Evolutionary conservation across 345 rosid genomes (phyloP).

Genomic region (Ceriops decandra): DNA sequence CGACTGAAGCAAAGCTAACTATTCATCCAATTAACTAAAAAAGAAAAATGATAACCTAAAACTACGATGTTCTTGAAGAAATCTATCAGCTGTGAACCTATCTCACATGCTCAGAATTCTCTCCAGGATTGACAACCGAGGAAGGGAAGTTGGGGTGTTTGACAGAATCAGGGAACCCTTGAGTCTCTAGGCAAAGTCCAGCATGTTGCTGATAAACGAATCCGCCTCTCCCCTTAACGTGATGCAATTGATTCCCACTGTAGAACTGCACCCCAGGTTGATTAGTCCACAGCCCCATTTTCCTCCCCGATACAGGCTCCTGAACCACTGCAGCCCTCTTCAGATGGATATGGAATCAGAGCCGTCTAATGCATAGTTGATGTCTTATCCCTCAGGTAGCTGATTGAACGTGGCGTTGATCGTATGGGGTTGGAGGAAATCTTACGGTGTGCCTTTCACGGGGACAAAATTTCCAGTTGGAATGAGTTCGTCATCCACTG

Average conservation of each 20-base stretch:
- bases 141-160: conserved; percentile 74
- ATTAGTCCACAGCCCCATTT: conserved; percentile 68
- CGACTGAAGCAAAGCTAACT: no score
- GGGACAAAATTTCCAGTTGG: conserved; percentile 57
- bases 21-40: no score
- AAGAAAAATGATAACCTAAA: no score
- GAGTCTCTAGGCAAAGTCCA: conserved; percentile 73
- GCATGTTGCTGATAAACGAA: conserved; percentile 44
- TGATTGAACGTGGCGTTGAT: conserved; percentile 54
- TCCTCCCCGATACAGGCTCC: conserved; percentile 58
- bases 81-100: conserved; percentile 52
- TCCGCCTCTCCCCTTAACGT: conserved; percentile 50
- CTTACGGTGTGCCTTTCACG: conserved; percentile 54
- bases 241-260: conserved; percentile 46
- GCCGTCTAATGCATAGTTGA: conserved; percentile 59
- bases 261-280: conserved; percentile 73
- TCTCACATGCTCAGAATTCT: conserved; percentile 52
- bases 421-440: conserved; percentile 45
- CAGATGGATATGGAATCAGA: conserved; percentile 22
- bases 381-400: conserved; percentile 64
- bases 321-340: conserved; percentile 52
- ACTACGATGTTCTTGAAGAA: no score
- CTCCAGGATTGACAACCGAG: conserved; percentile 57
- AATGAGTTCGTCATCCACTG: conserved; percentile 63
- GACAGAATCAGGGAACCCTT: conserved; percentile 79